Base-by-base conservation (phyloP, 192 early-diverging fungal genomes). In the Dissophora ornata region DNA sequence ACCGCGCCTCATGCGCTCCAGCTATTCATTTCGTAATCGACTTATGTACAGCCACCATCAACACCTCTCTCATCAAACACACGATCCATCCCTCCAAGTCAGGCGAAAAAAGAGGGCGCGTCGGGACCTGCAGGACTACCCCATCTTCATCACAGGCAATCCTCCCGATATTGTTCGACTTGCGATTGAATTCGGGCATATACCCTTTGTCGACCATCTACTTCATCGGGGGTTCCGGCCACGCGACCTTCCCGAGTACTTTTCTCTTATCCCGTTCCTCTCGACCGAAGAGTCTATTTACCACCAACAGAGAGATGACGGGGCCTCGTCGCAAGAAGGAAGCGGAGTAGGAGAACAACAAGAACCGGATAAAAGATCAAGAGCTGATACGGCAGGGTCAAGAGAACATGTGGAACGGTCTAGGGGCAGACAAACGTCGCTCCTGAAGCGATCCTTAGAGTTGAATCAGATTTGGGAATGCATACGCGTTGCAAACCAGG, bases 151-250 rank as follows among this genome's bases (percentile, higher is more conserved):
- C 19, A 77, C 73, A 11, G 73, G 73, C 45, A 67, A 77, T 34
- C 73, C 73, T 19, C 73, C 73, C 13, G 73, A 77, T 33, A 32
- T 77, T 0, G 64, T 77, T 0, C 59, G 73, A 8, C 59, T 77
- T 1, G 64, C 73, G 3, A 67, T 77, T 15, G 73, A 77, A 40
- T 77, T 77, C 62, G 73, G 73, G 9, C 65, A 77, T 57, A 30
- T 53, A 1, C 73, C 73, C 0, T 77, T 77, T 46, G 47, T 77
- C 12, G 73, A 77, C 16, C 73, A 77, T 57, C 46, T 77, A 18
- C 32, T 77, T 2, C 34, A 53, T 34, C 64, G 73, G 24, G 73
- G 73, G 0, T 77, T 77, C 19, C 63, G 73, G 16, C 73, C 73
- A 11, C 64, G 73, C 12, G 59, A 67, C 13, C 73, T 77, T 8